Evolutionary conservation across 257 asterid species (phyloP).

Genomic region (Petunia secreta): DNA sequence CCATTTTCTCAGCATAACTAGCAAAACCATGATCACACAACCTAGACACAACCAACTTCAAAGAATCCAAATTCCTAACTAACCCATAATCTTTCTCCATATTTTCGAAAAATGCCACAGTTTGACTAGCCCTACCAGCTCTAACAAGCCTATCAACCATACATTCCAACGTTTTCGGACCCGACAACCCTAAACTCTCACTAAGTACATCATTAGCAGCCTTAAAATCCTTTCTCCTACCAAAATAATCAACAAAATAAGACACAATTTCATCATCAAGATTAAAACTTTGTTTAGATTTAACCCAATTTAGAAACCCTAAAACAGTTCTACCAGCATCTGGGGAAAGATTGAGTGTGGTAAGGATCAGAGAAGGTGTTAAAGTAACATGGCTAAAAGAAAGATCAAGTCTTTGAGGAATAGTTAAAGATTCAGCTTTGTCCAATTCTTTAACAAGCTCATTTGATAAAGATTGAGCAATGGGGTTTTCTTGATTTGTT

Average conservation of each 20-base stretch:
- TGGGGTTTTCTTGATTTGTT: conserved; percentile 27
- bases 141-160: conserved; percentile 76
- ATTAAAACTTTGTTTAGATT: conserved; percentile 52
- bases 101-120: conserved; percentile 66
- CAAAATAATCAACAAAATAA: conserved; percentile 71
- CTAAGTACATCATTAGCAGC: conserved; percentile 70
- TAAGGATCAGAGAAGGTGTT: conserved; percentile 49
- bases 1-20: conserved; percentile 89
- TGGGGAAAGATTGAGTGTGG: conserved; percentile 64
- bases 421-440: conserved; percentile 62
- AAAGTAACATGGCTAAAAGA: conserved; percentile 70
- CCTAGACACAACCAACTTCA: conserved; percentile 61
- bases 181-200: conserved; percentile 56
- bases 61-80: conserved; percentile 51
- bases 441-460: conserved; percentile 66
- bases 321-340: conserved; percentile 71
- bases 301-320: conserved; percentile 79
- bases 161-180: conserved; percentile 61
- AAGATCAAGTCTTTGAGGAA: conserved; percentile 72
- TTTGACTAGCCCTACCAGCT: conserved; percentile 74
- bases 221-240: conserved; percentile 91
- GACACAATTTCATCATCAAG: conserved; percentile 63
- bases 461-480: conserved; percentile 46
- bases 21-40: conserved; percentile 80
- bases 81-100: conserved; percentile 81